Percentiles rank a stretch among this genome's conserved stretches.
Evolutionary conservation across 83 land plant genomes (phyloP).

Genomic region (Diphasiastrum complanatum): DNA sequence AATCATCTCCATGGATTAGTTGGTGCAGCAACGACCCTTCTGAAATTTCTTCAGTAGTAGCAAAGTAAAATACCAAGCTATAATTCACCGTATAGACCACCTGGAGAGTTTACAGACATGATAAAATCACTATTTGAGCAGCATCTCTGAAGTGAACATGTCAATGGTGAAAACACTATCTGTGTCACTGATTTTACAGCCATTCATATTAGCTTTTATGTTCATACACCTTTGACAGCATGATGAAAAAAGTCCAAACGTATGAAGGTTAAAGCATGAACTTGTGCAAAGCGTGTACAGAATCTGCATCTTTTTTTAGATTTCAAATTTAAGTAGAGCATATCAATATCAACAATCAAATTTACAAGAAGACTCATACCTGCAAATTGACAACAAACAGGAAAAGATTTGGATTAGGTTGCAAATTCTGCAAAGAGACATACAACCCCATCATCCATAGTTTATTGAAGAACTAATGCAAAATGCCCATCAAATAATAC

Average conservation of each 20-base stretch:
- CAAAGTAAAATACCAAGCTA: conserved; percentile 8
- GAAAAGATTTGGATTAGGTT: neutral
- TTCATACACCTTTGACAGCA: too few species aligned
- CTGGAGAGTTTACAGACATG: neutral
- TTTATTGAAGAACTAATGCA: neutral
- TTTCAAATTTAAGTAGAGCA: too few species aligned
- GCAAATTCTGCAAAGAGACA: too few species aligned
- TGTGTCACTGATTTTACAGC: too few species aligned
- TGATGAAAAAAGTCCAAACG: too few species aligned
- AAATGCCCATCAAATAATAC: neutral
- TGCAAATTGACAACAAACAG: conserved; percentile 12
- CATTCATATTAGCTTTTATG: too few species aligned
- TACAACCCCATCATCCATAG: neutral
- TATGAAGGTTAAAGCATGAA: too few species aligned
- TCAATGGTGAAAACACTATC: too few species aligned
- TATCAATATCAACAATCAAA: too few species aligned
- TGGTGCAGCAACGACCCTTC: conserved; percentile 6
- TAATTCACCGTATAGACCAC: conserved; percentile 2
- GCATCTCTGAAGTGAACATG: too few species aligned
- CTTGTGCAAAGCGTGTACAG: too few species aligned
- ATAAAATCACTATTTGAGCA: neutral
- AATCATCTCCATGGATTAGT: conserved; percentile 1
- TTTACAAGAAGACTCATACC: conserved; percentile 2
- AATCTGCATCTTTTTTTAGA: neutral
- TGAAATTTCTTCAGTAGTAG: neutral